Evolutionary conservation across 176 grass and related monocot species (phyloP), one percentile per base, ranked within the genome.

Genomic region (Zea mays): DNA sequence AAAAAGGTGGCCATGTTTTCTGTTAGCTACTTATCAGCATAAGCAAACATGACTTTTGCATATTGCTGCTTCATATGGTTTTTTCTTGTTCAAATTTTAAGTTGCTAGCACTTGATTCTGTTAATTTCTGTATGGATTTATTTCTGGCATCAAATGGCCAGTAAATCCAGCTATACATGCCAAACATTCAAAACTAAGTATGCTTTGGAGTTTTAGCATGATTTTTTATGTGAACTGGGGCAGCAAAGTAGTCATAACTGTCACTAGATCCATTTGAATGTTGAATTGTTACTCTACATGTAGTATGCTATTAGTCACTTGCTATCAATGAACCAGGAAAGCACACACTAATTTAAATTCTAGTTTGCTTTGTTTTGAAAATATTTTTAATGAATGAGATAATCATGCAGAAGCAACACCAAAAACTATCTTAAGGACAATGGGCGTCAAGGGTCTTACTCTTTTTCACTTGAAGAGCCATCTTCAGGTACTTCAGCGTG

Each of bases 401-500:
- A 47, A 64, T 86, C 7, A 69, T 88, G 78, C 84, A 99, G 96
- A 99, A 90, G 92, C 96, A 65, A 99, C 96, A 17, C 96, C 96
- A 8, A 99, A 99, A 81, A 92, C 96, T 79, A 96, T 99, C 74
- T 93, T 99, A 82, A 87, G 96, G 75, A 99, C 96, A 81, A 99
- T 99, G 92, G 92, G 92, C 65, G 96, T 99, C 38, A 99, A 99
- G 78, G 96, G 96, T 3, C 87, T 99, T 36, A 99, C 96, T 0
- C 92, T 99, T 38, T 99, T 99, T 71, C 96, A 99, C 81, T 74
- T 99, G 72, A 99, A 99, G 90, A 99, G 96, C 75, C 96, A 99
- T 93, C 87, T 99, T 71, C 96, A 99, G 92, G 96, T 99, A 88
- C 33, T 60, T 88, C 1, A 3, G 4, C 12, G 8, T 76, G 68